These are phyloP conservation scores for Talaromyces sp. DNA, from an alignment of 2,329 filamentous ascomycete genomes.

Conservation along the genomic window DNA sequence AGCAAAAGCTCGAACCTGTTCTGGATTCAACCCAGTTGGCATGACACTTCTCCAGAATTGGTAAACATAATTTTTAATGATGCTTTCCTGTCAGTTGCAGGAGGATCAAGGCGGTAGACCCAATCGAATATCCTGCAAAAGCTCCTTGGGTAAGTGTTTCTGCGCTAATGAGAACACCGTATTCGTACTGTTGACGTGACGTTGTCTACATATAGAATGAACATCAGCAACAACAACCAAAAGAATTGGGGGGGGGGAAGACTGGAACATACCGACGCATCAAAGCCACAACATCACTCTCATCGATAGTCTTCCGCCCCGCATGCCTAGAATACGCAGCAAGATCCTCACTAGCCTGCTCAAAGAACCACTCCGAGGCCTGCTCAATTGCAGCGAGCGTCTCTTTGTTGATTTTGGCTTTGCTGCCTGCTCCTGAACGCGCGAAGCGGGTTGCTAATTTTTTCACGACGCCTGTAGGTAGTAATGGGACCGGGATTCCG, in stretches of 20 bases:
- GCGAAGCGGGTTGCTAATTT: conserved; percentile 64
- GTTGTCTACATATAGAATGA: conserved; percentile 61
- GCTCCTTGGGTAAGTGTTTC: conserved; percentile 74
- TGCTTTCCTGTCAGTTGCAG: background rate
- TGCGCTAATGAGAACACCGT: conserved; percentile 85
- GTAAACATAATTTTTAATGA: background rate
- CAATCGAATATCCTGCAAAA: conserved; percentile 70
- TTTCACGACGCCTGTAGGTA: conserved; percentile 73
- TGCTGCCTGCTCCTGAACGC: conserved; percentile 63
- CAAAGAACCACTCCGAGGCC: conserved; percentile 88
- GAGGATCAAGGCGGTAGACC: conserved; percentile 37
- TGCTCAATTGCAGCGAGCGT: conserved; percentile 72
- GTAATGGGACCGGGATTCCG: conserved; percentile 71
- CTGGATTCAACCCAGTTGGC: background rate
- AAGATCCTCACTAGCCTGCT: conserved; percentile 79
- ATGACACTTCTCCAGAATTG: too few relatives aligned
- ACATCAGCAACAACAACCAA: background rate
- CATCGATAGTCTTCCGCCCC: conserved; percentile 79
- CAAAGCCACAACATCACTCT: conserved; percentile 75
- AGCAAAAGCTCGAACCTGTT: background rate
- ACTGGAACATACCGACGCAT: conserved; percentile 69
- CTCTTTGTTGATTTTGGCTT: conserved; percentile 69
- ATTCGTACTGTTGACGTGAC: conserved; percentile 67
- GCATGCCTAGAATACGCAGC: conserved; percentile 78
- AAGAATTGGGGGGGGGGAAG: background rate